Conservation (phyloP, 2,329 filamentous ascomycete species). For the Sclerotinia spermophila region DNA sequence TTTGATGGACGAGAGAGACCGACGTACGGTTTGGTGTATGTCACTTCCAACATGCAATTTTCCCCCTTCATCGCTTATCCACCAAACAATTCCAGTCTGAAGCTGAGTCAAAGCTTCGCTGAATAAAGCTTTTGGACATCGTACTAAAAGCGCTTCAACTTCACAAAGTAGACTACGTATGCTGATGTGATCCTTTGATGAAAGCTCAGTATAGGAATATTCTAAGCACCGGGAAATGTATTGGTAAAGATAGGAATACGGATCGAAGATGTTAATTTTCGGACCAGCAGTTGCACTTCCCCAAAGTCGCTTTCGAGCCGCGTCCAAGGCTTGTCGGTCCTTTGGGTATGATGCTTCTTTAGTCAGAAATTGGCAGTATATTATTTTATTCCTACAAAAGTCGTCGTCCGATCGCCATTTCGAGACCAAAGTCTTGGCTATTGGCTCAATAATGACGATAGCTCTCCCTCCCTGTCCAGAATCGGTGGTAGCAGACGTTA, state of each 20-base stretch:
- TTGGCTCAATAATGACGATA: constrained; percentile 65
- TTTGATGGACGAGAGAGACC: constrained; percentile 1
- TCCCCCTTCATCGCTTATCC: constrained; percentile 57
- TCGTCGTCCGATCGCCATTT: constrained; percentile 34
- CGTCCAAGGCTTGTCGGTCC: constrained; percentile 61
- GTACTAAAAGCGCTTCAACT: constrained; percentile 39
- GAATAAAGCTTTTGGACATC: constrained; percentile 35
- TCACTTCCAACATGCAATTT: constrained; percentile 43
- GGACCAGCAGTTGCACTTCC: constrained; percentile 46
- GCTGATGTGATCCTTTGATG: constrained; percentile 39
- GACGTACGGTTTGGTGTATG: constrained; percentile 46
- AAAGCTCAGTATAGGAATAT: constrained; percentile 47
- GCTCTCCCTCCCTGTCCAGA: constrained; percentile 65
- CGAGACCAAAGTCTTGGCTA: constrained; percentile 54
- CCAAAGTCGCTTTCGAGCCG: constrained; percentile 64
- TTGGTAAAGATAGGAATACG: constrained; percentile 64
- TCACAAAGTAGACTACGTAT: constrained; percentile 52
- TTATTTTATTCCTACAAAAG: constrained; percentile 27
- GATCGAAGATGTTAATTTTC: constrained; percentile 49
- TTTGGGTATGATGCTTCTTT: constrained; percentile 50
- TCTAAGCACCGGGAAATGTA: constrained; percentile 53
- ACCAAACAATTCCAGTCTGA: constrained; percentile 58
- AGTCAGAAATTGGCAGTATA: constrained; percentile 34
- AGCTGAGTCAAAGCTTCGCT: constrained; percentile 49
- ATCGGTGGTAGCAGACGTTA: constrained; percentile 55